Evolutionary conservation across 139 green algal genomes (phyloP).

Genomic region (Auxenochlorella pyrenoidosa): DNA sequence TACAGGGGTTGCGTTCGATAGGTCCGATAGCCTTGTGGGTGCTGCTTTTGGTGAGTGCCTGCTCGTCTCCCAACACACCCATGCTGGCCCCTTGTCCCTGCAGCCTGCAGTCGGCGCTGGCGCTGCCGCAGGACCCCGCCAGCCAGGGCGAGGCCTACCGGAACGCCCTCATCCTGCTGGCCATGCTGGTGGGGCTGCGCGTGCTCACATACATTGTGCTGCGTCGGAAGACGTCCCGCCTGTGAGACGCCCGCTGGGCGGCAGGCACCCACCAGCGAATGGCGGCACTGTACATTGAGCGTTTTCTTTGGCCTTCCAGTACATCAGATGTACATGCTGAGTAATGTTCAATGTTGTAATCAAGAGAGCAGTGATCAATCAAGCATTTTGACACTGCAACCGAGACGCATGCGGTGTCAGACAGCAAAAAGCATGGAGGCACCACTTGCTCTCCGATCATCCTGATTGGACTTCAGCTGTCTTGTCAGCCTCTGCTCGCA

Average conservation of each 20-base stretch:
- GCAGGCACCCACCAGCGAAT: no score
- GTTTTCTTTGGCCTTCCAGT: not conserved
- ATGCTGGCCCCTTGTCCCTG: not conserved
- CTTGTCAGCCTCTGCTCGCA: not conserved
- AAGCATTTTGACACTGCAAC: no score
- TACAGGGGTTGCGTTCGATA: not conserved
- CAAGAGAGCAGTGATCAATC: no score
- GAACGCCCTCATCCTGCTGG: conserved; percentile 45
- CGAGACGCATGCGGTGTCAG: no score
- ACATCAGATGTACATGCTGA: no score
- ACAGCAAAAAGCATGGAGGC: no score
- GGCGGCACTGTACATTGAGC: not conserved
- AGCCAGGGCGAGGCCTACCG: conserved; percentile 35
- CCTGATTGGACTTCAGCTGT: no score
- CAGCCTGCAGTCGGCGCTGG: conserved; percentile 32
- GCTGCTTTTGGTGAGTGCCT: not conserved
- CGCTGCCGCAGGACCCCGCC: conserved; percentile 34
- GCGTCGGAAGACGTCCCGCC: conserved; percentile 31
- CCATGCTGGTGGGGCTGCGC: conserved; percentile 37
- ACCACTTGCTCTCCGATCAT: no score
- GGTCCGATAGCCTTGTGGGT: not conserved
- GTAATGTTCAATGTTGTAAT: no score
- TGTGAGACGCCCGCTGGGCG: not conserved
- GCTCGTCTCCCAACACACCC: not conserved
- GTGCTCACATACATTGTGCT: conserved; percentile 45